phyloP scores from a whole-genome alignment of 2,329 filamentous ascomycete genomes.

The Penicillium sp. region DNA sequence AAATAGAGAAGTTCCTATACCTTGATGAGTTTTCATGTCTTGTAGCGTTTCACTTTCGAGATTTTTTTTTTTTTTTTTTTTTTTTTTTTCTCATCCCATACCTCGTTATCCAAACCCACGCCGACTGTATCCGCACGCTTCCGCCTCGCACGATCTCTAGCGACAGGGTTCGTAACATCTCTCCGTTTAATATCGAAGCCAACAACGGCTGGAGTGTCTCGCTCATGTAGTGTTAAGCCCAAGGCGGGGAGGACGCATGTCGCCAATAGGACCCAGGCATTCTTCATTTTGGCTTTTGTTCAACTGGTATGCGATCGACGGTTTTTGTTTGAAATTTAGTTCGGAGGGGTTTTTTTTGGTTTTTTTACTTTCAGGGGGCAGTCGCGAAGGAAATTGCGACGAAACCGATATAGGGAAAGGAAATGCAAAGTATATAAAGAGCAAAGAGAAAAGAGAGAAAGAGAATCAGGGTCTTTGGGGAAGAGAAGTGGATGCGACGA shows the following conservation, averaged over 20 bases:
- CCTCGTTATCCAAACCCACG: slow-evolving; percentile 56
- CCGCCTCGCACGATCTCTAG: slow-evolving; percentile 48
- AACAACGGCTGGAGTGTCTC: slow-evolving; percentile 48
- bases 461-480: neutral
- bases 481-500: neutral
- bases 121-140: slow-evolving; percentile 41
- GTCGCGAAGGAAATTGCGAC: neutral
- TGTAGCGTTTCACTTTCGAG: neutral
- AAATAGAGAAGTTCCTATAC: slow-evolving; percentile 56
- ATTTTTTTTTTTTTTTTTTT: neutral
- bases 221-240: slow-evolving; percentile 31
- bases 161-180: slow-evolving; percentile 46
- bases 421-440: neutral
- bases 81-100: slow-evolving; percentile 14
- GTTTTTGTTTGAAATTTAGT: neutral
- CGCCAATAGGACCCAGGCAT: slow-evolving; percentile 17
- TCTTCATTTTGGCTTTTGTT: slow-evolving; percentile 11
- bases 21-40: neutral
- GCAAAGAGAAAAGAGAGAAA: neutral
- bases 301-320: neutral
- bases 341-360: neutral
- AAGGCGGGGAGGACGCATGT: slow-evolving; percentile 11
- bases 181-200: slow-evolving; percentile 53
- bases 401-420: neutral
- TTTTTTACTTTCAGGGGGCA: neutral